Percentiles rank a stretch among this genome's conserved stretches.
phyloP scores from a whole-genome alignment of 495 filamentous ascomycete species.

The Melanomma pulvis-pyrius region DNA sequence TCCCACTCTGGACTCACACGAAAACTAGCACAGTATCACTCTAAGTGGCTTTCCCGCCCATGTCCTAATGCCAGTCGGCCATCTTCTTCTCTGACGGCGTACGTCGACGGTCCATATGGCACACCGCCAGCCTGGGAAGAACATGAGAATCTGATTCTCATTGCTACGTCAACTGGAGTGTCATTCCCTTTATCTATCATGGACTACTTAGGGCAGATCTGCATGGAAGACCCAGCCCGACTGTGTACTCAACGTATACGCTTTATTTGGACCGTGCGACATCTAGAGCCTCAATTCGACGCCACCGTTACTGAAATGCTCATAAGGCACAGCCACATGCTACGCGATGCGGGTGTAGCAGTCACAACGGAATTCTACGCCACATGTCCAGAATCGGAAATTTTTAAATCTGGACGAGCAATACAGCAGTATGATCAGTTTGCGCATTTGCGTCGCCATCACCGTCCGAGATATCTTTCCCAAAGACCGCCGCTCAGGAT shows the following conservation, averaged over 20 bases:
- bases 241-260: neutral
- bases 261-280: slow-evolving; percentile 20
- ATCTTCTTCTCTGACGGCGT: slow-evolving; percentile 12
- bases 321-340: neutral
- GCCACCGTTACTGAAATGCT: slow-evolving; percentile 8
- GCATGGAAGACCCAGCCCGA: neutral
- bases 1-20: slow-evolving; percentile 16
- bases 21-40: slow-evolving; percentile 6
- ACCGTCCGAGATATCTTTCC: neutral
- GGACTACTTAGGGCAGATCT: slow-evolving; percentile 17
- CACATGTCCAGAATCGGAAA: slow-evolving; percentile 6
- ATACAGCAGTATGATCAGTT: slow-evolving; percentile 8
- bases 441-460: slow-evolving; percentile 17
- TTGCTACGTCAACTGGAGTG: slow-evolving; percentile 28
- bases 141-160: slow-evolving; percentile 20
- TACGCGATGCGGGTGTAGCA: slow-evolving; percentile 5
- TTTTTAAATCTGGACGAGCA: neutral
- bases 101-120: slow-evolving; percentile 28
- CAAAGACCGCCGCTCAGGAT: slow-evolving; percentile 3
- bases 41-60: slow-evolving; percentile 14
- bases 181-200: slow-evolving; percentile 26
- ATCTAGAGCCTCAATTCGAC: slow-evolving; percentile 18
- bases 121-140: slow-evolving; percentile 16
- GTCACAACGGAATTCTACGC: slow-evolving; percentile 7
- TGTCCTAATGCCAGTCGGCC: slow-evolving; percentile 22